Evolutionary conservation across 2,329 filamentous ascomycete genomes (phyloP), one percentile per base, ranked within the genome.

Genomic region (Neonectria neomacrospora): DNA sequence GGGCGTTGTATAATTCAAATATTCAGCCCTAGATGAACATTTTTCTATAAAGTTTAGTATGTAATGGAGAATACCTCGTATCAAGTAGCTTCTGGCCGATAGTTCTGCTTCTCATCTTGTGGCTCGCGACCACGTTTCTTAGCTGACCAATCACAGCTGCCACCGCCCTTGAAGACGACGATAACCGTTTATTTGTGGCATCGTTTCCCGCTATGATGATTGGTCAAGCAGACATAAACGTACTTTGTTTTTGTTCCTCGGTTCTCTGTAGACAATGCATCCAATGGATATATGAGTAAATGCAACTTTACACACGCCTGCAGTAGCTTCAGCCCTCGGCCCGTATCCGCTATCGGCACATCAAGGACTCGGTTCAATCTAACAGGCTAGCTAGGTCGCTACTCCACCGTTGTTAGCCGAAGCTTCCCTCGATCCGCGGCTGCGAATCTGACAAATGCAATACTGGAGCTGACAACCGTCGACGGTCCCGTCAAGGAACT

Each of bases 91-190:
- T 28, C 44, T 34, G n/a, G 14, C n/a, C 32, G 26, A 18, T 23
- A 26, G 51, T 58, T 26, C 54, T 58, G 47, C 55, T 47, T 58
- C 45, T 58, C 30, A 58, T 52, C 37, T 23, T 44, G 37, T 52
- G 47, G 52, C 47, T 30, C 16, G 14, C 30, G 55, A 37, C 45
- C 55, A 52, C 55, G 55, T 58, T 58, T 16, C 55, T n/a, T 23
- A 18, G 7, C 37, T 48, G 34, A 8, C 54, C 44, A 50, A 32
- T 57, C 54, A 58, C 45, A 52, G 55, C 12, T 14, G 32, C 12
- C 32, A 47, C 16, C 20, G 26, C 44, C 23, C 28, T 18, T 18
- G 26, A 18, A 20, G 45, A 8, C 16, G 16, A 18, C 23, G 26
- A 28, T 52, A 34, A 52, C 32, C 16, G 52, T 26, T 16, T 30